phyloP scores from a whole-genome alignment of 2,329 filamentous ascomycete species.

The Aspergillus novofumigatus region DNA sequence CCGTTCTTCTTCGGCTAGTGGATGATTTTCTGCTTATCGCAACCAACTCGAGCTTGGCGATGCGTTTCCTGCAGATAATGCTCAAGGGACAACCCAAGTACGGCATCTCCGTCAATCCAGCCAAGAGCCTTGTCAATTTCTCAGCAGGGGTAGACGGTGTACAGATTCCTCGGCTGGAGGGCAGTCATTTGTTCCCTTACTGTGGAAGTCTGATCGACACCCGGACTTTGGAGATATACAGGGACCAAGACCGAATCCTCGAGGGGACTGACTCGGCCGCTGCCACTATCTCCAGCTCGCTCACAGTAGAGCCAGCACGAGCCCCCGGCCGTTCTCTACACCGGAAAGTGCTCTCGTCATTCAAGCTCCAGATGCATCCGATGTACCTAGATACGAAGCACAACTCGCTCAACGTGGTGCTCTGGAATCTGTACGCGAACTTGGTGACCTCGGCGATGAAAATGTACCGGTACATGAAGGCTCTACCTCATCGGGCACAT shows the following conservation, averaged over 20 bases:
- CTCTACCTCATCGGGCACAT: constrained; percentile 51
- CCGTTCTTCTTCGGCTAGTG: constrained; percentile 73
- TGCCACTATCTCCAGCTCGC: constrained; percentile 59
- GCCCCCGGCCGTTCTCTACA: constrained; percentile 73
- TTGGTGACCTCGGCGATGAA: constrained; percentile 78
- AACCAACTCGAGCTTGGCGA: constrained; percentile 61
- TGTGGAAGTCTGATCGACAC: constrained; percentile 78
- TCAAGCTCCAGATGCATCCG: constrained; percentile 76
- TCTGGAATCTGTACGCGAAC: constrained; percentile 69
- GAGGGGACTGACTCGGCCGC: constrained; percentile 49
- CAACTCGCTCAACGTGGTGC: constrained; percentile 66
- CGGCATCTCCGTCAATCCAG: constrained; percentile 70
- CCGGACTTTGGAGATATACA: constrained; percentile 67
- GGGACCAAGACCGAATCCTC: constrained; percentile 54
- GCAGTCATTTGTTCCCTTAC: constrained; percentile 66
- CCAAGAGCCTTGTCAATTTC: constrained; percentile 85
- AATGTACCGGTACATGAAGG: constrained; percentile 57
- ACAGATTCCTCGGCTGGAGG: constrained; percentile 49
- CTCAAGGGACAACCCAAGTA: constrained; percentile 72
- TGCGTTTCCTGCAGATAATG: constrained; percentile 73
- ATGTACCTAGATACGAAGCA: constrained; percentile 56
- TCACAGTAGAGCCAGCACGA: constrained; percentile 74
- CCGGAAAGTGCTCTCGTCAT: constrained; percentile 67
- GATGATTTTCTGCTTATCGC: constrained; percentile 94
- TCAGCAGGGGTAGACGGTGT: constrained; percentile 55